Evolutionary conservation across 495 filamentous ascomycete species (phyloP).

Genomic region (Daldinia bambusicola): DNA sequence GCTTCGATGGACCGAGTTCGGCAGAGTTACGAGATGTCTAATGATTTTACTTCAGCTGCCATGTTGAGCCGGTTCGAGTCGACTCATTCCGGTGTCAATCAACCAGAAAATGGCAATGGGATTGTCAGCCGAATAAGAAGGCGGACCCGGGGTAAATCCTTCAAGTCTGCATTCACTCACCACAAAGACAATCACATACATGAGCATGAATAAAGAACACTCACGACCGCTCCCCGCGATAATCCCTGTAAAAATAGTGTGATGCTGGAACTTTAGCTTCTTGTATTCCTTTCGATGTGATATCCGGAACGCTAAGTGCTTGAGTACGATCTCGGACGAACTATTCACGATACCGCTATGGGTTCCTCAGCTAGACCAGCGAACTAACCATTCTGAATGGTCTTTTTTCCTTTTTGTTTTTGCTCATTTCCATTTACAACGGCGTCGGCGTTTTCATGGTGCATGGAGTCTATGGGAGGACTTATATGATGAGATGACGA

Average conservation of each 20-base stretch:
- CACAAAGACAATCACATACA: conserved; percentile 48
- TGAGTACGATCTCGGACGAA: conserved; percentile 46
- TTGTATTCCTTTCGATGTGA: conserved; percentile 37
- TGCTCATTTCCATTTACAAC: conserved; percentile 31
- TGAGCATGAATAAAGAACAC: conserved; percentile 42
- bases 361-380: conserved; percentile 28
- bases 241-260: conserved; percentile 27
- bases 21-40: conserved; percentile 83
- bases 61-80: conserved; percentile 86
- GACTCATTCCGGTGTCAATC: conserved; percentile 59
- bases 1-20: conserved; percentile 78
- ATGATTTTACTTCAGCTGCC: conserved; percentile 90
- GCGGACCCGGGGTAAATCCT: conserved; percentile 49
- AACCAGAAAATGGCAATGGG: conserved; percentile 31
- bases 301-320: conserved; percentile 35
- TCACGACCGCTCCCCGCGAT: conserved; percentile 5
- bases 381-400: conserved; percentile 22
- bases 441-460: conserved; percentile 47
- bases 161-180: conserved; percentile 43
- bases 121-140: conserved; percentile 47
- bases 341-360: conserved; percentile 45
- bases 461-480: conserved; percentile 39
- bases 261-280: conserved; percentile 14
- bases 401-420: conserved; percentile 31
- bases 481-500: conserved; percentile 42